Evolutionary conservation across 345 rosid species (phyloP), one percentile per base, ranked within the genome.

Genomic region (Populus alba): DNA sequence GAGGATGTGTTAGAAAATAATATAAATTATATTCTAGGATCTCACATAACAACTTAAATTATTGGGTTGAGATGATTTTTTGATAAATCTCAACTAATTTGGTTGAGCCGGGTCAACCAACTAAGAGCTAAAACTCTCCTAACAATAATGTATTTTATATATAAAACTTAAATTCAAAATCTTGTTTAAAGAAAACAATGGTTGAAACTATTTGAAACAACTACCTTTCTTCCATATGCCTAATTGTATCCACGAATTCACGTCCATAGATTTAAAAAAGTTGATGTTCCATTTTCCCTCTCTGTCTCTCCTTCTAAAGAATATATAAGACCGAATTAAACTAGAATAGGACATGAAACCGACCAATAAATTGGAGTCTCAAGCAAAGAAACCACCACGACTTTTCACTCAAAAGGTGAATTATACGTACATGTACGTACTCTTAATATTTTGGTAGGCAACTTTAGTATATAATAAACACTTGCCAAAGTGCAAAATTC

Each of bases 321-420:
- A 51, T 47, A 43, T 15, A 38, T 18, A 49, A 69, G 53, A 47
- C 16, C 17, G 6, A 15, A 15, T 47, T 15, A 47, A 47, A 70
- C 70, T 43, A 37, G 17, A 75, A 78, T 71, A 80, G 76, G 85
- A 88, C 80, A 75, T 76, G 81, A 71, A 78, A 84, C 81, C 87
- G 80, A 86, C 83, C 81, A 79, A 65, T 72, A 65, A 76, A 72
- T 78, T 77, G 81, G 70, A 20, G 47, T 79, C 68, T 70, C 74
- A 82, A 84, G 79, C 81, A 65, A 81, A 73, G 71, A 59, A 45
- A 70, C 70, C 61, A 88, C 70, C 78, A 62, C 80, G 0, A 71
- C n/a, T 69, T 63, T 37, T 70, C 33, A 37, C 76, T 55, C 45
- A 31, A 82, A 73, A 78, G 63, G 65, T 47, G 72, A 61, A 71